Evolutionary conservation across 768 basidiomycete genomes (phyloP), one percentile per base, ranked within the genome.

Genomic region (Rhizopogon sp.): DNA sequence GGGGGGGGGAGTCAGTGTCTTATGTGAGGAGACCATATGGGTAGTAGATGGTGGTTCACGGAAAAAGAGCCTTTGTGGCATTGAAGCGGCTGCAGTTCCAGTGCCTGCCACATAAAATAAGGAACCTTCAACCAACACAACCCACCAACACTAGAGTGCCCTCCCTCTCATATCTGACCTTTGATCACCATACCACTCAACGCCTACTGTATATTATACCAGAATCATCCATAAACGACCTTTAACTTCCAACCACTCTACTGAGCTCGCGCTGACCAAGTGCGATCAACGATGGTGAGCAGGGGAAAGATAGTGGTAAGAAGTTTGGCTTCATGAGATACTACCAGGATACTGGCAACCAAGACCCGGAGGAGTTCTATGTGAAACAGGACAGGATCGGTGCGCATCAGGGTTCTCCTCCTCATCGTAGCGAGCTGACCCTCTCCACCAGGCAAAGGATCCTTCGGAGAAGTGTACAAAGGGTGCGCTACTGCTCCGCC

Each of bases 381-480:
- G 94, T 98, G 60, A 92, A 88, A 70, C 96, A 99, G 76, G 90
- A 97, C 71, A 84, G 94, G 70, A 98, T 99, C 65, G 96, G 96
- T 96, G 61, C 42, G 78, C 70, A 55, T 55, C 43, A 43, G 7
- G 25, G 43, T 44, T 52, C 49, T 43, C 45, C 53, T 59, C 43
- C 50, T 61, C 45, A 41, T 46, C 35, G n/a, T 57, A 53, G n/a
- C 59, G 57, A 35, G 45, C 62, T 64, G 57, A 70, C 39, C 9
- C 46, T 45, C 40, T 44, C 29, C 51, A 22, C 59, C 64, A 97
- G 96, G 95, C 58, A 98, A 99, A 72, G 96, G 96, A 33, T 98
- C 95, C 5, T 98, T 99, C 65, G 97, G 96, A 65, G 97, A 98
- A 72, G 95, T 98, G n/a, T 98, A 90, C 77, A 98, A 98, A 74